phyloP scores from a whole-genome alignment of 345 rosid species.

The Balakata baccata region DNA sequence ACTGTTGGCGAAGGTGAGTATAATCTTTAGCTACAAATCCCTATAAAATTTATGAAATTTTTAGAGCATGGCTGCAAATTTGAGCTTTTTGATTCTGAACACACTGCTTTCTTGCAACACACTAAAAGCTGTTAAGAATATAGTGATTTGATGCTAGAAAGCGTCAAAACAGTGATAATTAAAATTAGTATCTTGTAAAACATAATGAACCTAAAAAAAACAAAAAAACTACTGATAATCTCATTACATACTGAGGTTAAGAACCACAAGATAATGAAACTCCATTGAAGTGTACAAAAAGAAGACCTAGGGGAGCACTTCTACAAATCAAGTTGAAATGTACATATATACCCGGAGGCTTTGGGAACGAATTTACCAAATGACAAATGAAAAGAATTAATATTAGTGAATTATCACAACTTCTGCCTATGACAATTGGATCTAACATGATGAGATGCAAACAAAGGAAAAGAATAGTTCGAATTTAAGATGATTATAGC shows the following conservation, averaged over 20 bases:
- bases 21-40: neutral
- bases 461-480: too few species aligned
- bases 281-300: constrained; percentile 5
- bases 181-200: neutral
- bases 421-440: neutral
- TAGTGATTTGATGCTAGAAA: too few species aligned
- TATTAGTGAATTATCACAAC: neutral
- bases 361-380: neutral
- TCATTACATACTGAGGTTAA: constrained; percentile 5
- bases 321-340: neutral
- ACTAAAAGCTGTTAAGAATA: neutral
- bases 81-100: too few species aligned
- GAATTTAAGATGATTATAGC: too few species aligned
- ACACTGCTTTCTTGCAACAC: neutral
- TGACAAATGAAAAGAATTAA: too few species aligned
- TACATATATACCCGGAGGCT: neutral
- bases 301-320: neutral
- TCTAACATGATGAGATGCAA: neutral
- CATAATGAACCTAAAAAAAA: neutral
- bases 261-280: neutral
- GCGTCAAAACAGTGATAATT: constrained; percentile 6
- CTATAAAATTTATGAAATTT: neutral
- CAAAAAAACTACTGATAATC: neutral
- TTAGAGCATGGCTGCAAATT: neutral
- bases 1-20: neutral